Evolutionary conservation across 805 yeast genomes (phyloP), one percentile per base, ranked within the genome.

Genomic region (Yarrowia divulgata): DNA sequence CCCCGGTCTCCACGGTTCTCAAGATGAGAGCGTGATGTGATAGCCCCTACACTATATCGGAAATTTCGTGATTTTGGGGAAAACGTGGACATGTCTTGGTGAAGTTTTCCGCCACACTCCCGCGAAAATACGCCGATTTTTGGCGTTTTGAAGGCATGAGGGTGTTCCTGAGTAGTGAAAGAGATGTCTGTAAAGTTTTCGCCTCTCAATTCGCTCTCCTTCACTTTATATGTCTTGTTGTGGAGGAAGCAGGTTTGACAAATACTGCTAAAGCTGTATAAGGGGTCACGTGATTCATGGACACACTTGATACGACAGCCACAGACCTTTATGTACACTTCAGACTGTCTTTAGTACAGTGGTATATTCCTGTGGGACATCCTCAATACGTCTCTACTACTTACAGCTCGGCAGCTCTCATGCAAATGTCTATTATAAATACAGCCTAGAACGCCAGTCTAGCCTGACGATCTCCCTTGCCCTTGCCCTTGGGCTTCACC

Each of bases 1-100:
- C 66, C 66, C 66, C 66, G 52, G 66, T 60, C 66, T 43, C 52
- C 52, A 60, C 52, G 66, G 66, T 43, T 45, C 52, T 45, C 66
- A 60, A 19, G 12, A 32, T 60, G 66, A 60, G 66, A 45, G 66
- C 52, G 66, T 60, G 66, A 60, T 60, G 52, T 43, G 50, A 58
- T 58, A 58, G 50, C 64, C 50, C 64, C 64, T 58, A 58, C 64
- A 43, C 64, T 42, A 58, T 58, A 43, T 58, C 50, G 64, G 64
- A 58, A 29, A n/a, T 48, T 29, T 29, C 52, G 10, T 48, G 52
- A 48, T 29, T 29, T 48, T 29, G 6, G 12, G 18, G 35, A 48
- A 19, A 29, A 48, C 3, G 37, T 19, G 5, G 52, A 6, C 13
- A 29, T 14, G 18, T 29, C 13, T 8, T 29, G 37, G 12, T 48